Evolutionary conservation across 192 early-diverging fungal genomes (phyloP), one percentile per base, ranked within the genome.

Genomic region (Podila minutissima): DNA sequence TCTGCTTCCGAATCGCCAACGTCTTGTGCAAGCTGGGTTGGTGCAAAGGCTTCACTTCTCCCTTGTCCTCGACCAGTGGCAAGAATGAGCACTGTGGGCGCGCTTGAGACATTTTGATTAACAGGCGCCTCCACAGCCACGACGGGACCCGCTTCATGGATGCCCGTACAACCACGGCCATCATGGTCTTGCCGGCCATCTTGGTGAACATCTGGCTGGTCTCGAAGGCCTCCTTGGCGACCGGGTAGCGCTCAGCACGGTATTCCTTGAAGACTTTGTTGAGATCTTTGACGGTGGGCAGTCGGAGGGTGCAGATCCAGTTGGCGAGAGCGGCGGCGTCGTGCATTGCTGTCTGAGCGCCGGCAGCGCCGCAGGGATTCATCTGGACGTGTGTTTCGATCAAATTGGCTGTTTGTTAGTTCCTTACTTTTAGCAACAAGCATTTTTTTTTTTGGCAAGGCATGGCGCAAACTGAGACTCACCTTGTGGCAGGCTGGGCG

Each of bases 11-110:
- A 22, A 55, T 55, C 2, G 53, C 53, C 19, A 55, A 9, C 24
- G 53, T 55, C 53, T 55, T 55, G 53, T 55, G 53, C 4, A 55
- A 55, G 24, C 53, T 55, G 11, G 53, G 53, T 22, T 55, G 53
- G 53, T 55, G 53, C 53, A 26, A 1, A 12, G 8, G n/a, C 11
- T 55, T 55, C 13, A 55, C 53, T 0, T 22, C 17, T 10, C 53
- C 53, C 22, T 55, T 55, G 6, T 55, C 53, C 24, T 55, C n/a
- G 6, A 55, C 53, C 53, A 26, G n/a, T 5, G 53, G 53, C 53
- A 55, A 17, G 53, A 55, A 55, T 1, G 53, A 55, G 8, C 12
- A 12, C 17, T 55, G 53, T 10, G 53, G 53, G 2, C 53, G 53
- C 12, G 50, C 17, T 1, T 17, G n/a, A 1, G n/a, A 22, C 24